Conservation (phyloP, 2,329 filamentous ascomycete species). For the Coleophoma cylindrospora region DNA sequence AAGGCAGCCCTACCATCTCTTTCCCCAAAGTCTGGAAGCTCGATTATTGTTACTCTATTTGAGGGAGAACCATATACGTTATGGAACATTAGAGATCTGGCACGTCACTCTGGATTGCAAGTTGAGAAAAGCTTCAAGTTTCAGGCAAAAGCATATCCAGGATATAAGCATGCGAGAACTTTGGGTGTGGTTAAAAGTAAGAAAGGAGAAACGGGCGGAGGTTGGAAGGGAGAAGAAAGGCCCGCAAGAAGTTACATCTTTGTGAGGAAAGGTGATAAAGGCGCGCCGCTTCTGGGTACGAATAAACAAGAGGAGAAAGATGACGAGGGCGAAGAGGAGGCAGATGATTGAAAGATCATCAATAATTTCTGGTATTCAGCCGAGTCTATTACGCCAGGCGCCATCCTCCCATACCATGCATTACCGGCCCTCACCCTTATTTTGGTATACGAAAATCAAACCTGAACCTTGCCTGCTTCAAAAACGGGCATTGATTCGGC, state of each 20-base stretch:
- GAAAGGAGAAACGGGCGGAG: constrained; percentile 34
- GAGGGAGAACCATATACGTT: constrained; percentile 91
- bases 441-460: neutral
- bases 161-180: constrained; percentile 70
- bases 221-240: constrained; percentile 48
- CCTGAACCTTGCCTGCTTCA: constrained; percentile 7
- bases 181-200: constrained; percentile 56
- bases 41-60: constrained; percentile 80
- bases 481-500: constrained; percentile 11
- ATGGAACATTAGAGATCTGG: constrained; percentile 91
- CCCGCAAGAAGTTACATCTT: constrained; percentile 57
- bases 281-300: constrained; percentile 23
- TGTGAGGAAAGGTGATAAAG: constrained; percentile 49
- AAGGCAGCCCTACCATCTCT: constrained; percentile 45
- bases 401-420: neutral
- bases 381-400: neutral
- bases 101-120: constrained; percentile 67
- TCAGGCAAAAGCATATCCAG: constrained; percentile 60
- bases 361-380: neutral
- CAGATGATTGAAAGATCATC: constrained; percentile 4
- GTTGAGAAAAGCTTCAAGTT: constrained; percentile 70
- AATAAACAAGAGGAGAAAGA: constrained; percentile 22
- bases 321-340: constrained; percentile 12
- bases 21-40: constrained; percentile 40
- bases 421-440: neutral